Base-by-base conservation (phyloP, 148 eudicot species). In the Vaccinium vitisidaea region DNA sequence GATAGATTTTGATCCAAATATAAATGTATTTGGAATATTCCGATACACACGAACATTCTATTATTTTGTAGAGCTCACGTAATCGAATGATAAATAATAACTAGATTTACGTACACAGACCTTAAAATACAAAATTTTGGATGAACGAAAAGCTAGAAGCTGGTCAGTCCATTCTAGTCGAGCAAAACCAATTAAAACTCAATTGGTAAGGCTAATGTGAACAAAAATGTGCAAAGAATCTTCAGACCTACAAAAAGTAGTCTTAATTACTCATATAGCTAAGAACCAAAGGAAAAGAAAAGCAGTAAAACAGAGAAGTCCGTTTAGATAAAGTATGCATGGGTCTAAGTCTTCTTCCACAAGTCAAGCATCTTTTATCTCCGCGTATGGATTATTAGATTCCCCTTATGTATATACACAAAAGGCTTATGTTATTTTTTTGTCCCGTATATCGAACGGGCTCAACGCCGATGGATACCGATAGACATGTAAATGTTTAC, bases 291-390 rank as follows among this genome's bases (percentile, higher is more conserved):
- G 50, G 32, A 25, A 75, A 76, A 48, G n/a, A 21, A 76, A 76
- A 77, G 80, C 80, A n/a, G 32, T 25, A 32, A 21, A 77, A 78
- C 43, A 58, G 69, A 75, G 48, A 65, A 27, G 82, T 61, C 76
- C 78, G 74, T 43, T 75, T 30, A 27, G 75, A 46, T 48, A 70
- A 79, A 83, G n/a, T n/a, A n/a, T n/a, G n/a, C n/a, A n/a, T n/a
- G n/a, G n/a, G n/a, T n/a, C n/a, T n/a, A n/a, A n/a, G 77, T 27
- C 80, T 85, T 46, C 92, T 88, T 94, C 89, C 90, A 85, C 90
- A 92, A 94, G 93, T 90, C 84, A 82, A 83, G 86, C 86, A 30
- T 1, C 32, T 30, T 30, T 30, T 30, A 1, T 30, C 32, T 30
- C 32, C 32, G 32, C 32, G 1, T 30, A 30, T 30, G 32, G 32